Evolutionary conservation across 2,329 filamentous ascomycete species (phyloP).

Genomic region (Trichoderma hamatum): DNA sequence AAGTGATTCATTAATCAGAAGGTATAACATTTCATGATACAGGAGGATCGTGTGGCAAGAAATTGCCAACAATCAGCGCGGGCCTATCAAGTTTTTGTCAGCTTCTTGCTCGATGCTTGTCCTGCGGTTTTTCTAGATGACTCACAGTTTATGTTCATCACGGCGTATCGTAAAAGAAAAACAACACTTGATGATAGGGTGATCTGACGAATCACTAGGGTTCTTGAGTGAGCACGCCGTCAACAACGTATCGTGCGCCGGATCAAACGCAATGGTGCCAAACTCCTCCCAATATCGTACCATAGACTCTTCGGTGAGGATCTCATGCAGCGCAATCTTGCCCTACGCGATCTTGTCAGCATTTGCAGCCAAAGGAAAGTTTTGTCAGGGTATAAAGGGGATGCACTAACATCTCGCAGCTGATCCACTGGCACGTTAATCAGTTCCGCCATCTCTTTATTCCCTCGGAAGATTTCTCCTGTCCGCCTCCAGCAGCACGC

Average conservation of each 20-base stretch:
- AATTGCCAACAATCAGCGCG: conserved; percentile 94
- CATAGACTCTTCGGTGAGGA: conserved; percentile 90
- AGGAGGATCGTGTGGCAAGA: conserved; percentile 78
- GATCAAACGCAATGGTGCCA: conserved; percentile 94
- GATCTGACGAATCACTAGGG: conserved; percentile 68
- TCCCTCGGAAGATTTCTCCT: conserved; percentile 94
- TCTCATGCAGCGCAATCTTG: conserved; percentile 92
- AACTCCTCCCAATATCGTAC: conserved; percentile 99
- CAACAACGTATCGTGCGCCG: conserved; percentile 88
- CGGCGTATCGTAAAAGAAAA: conserved; percentile 97
- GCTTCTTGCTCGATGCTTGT: background rate
- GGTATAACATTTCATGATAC: conserved; percentile 6
- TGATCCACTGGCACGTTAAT: conserved; percentile 91
- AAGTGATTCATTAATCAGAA: background rate
- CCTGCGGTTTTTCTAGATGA: conserved; percentile 1
- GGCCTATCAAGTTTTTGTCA: conserved; percentile 60
- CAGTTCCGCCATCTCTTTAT: conserved; percentile 98
- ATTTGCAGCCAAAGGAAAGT: background rate
- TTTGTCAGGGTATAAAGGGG: background rate
- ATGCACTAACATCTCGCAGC: conserved; percentile 75
- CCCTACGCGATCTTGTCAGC: conserved; percentile 59
- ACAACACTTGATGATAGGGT: conserved; percentile 83
- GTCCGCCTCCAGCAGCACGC: conserved; percentile 97
- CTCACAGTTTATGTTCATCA: conserved; percentile 95
- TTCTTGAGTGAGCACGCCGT: conserved; percentile 92